phyloP scores from a whole-genome alignment of 73 alveolate species.

The Tetrahymena thermophila region DNA sequence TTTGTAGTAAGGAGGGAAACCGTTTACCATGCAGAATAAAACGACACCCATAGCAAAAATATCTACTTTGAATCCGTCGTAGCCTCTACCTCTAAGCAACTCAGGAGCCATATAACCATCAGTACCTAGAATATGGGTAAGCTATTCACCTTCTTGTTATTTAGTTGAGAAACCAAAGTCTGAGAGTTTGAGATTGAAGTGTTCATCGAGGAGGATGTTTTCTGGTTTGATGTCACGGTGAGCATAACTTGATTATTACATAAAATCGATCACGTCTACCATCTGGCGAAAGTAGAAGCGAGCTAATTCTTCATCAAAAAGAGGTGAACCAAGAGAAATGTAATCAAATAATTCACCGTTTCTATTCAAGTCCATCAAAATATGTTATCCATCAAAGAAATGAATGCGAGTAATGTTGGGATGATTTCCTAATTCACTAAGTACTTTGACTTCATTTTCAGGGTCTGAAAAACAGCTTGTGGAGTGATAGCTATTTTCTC shows the following conservation, averaged over 20 bases:
- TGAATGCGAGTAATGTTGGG: background rate
- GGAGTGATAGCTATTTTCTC: background rate
- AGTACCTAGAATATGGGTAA: slow-evolving; percentile 2
- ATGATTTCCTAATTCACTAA: background rate
- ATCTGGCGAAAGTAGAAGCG: background rate
- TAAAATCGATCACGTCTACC: background rate
- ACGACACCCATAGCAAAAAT: slow-evolving; percentile 22
- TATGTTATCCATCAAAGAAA: background rate
- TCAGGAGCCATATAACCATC: slow-evolving; percentile 28
- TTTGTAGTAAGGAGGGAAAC: slow-evolving; percentile 1
- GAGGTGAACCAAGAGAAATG: background rate
- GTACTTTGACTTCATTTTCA: background rate
- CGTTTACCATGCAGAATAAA: background rate
- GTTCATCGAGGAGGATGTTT: slow-evolving; percentile 59
- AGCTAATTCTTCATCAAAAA: background rate
- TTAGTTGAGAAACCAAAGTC: slow-evolving; percentile 60
- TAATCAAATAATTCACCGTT: background rate
- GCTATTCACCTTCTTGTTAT: background rate
- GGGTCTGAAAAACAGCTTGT: background rate
- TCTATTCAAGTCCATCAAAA: background rate
- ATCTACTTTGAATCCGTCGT: background rate
- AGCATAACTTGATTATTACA: slow-evolving; percentile 9
- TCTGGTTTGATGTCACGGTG: slow-evolving; percentile 73
- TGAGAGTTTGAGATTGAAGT: slow-evolving; percentile 47
- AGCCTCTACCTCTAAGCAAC: background rate